phyloP scores from a whole-genome alignment of 257 asterid species.

The Datura wrightii region DNA sequence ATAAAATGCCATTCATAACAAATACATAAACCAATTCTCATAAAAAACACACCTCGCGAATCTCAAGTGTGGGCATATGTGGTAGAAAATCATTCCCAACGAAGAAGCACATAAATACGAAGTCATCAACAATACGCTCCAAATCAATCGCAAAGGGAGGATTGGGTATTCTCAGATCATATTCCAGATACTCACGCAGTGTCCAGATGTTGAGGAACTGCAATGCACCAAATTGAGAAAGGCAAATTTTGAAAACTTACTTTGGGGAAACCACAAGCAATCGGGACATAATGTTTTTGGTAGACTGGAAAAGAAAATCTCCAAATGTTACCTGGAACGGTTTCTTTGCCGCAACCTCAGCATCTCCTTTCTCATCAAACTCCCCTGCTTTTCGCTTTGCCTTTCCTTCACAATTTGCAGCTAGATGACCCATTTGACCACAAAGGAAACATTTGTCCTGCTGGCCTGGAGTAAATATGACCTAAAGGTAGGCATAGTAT shows the following conservation, averaged over 20 bases:
- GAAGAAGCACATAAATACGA: conserved; percentile 66
- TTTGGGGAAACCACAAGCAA: conserved; percentile 1
- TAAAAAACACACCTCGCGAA: conserved; percentile 55
- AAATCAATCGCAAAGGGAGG: conserved; percentile 46
- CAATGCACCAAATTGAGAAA: not conserved
- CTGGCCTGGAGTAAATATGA: conserved; percentile 91
- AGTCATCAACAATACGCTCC: conserved; percentile 64
- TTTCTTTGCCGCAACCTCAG: conserved; percentile 74
- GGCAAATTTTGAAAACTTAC: not conserved
- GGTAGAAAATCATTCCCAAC: conserved; percentile 80
- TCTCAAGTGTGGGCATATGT: conserved; percentile 59
- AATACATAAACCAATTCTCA: not conserved
- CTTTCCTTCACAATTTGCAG: conserved; percentile 91
- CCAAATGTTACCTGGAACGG: conserved; percentile 77
- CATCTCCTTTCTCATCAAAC: conserved; percentile 90
- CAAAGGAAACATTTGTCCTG: conserved; percentile 96
- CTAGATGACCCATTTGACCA: conserved; percentile 98
- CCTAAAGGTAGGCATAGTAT: conserved; percentile 47
- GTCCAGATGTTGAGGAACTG: conserved; percentile 63
- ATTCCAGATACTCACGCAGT: conserved; percentile 58
- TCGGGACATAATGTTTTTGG: not conserved
- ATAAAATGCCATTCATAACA: not conserved
- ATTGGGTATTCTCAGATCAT: conserved; percentile 50
- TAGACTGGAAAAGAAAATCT: not conserved
- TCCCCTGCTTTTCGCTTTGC: conserved; percentile 94